Base-by-base conservation (phyloP, 208 protist genomes). In the Herpetomonas samuelpessoai region DNA sequence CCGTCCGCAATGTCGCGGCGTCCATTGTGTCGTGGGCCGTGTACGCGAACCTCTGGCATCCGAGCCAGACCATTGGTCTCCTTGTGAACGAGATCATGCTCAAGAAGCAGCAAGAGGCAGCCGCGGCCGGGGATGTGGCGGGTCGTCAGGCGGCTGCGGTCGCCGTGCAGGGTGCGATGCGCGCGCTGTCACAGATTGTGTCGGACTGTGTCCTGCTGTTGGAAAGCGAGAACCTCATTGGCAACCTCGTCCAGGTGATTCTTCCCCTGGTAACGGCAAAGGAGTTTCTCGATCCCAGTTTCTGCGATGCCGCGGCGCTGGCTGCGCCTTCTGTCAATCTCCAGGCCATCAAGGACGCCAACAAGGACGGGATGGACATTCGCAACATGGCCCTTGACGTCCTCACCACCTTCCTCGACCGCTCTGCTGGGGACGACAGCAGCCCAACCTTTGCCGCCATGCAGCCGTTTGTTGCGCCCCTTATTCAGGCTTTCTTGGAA, bases 21-120 rank as follows among this genome's bases (percentile, higher is more conserved):
- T 76, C 72, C 35, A 86, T 95, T 41, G 82, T 93, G 62, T 87
- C 79, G 57, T 57, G 71, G 14, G 89, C 88, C 12, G 88, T 88
- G n/a, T 70, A 80, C 24, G 83, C 89, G 52, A 68, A 53, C 1
- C 48, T 88, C 19, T 95, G 88, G 88, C 75, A 63, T 0, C 31
- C 48, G 35, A 25, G 16, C 3, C 16, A 64, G 26, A 26, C 48
- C 39, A 51, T 61, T 22, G 27, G 41, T 2, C n/a, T 61, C 24
- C 44, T 61, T 0, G 29, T 41, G 2, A 41, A 41, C 14, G 35
- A 41, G 14, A 41, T 41, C 35, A 41, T 41, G 6, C 9, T 14
- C 35, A 41, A 41, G 35, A 6, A 41, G 35, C 35, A 41, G 35
- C 35, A 41, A 14, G 65, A 63, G 49, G 51, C 39, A 0, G 82